Conservation (phyloP, 176 grass and related monocot species). For the Triticum urartu region DNA sequence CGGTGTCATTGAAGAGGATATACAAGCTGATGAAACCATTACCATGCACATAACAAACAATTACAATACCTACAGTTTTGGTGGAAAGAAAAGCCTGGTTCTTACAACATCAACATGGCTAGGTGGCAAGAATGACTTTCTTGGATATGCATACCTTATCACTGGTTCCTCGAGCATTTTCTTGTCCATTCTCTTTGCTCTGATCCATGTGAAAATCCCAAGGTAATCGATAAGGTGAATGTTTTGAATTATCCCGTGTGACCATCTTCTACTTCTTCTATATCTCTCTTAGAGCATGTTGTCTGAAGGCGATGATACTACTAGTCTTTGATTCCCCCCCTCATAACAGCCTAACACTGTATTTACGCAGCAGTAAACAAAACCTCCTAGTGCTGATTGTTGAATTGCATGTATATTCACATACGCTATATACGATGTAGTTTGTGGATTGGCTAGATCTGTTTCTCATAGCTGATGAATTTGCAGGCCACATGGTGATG, state of each 20-base stretch:
- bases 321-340: background rate
- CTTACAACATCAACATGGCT: constrained; percentile 75
- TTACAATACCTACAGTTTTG: constrained; percentile 90
- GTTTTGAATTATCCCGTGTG: background rate
- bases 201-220: constrained; percentile 83
- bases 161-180: constrained; percentile 65
- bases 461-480: background rate
- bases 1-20: constrained; percentile 76
- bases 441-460: background rate
- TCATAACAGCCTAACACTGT: background rate
- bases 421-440: background rate
- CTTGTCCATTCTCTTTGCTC: constrained; percentile 72
- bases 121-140: constrained; percentile 91
- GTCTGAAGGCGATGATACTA: background rate
- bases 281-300: background rate
- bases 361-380: background rate
- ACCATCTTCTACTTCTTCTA: background rate
- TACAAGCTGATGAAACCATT: constrained; percentile 56
- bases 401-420: background rate
- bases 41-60: constrained; percentile 71
- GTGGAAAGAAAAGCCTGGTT: constrained; percentile 76
- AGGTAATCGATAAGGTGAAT: constrained; percentile 49
- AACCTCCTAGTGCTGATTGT: background rate
- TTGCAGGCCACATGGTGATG: constrained; percentile 71
- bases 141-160: constrained; percentile 76